Base-by-base conservation (phyloP, 1,284 basidiomycete genomes). In the Ganoderma lingzhi region DNA sequence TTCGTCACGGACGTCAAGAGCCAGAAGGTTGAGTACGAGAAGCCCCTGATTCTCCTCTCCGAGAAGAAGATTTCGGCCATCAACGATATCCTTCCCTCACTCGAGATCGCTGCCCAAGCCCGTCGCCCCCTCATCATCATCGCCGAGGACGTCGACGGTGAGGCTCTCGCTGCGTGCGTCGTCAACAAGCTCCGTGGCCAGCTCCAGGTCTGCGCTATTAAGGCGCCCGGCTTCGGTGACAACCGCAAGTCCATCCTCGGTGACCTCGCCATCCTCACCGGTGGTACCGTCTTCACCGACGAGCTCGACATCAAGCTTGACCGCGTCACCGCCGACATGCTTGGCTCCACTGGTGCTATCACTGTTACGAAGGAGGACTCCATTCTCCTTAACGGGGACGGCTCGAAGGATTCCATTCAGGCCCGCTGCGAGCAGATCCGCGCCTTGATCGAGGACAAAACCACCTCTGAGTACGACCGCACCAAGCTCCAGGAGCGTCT, bases 331-430 rank as follows among this genome's bases (percentile, higher is more conserved):
- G 84, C 89, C 30, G 96, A 99, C 80, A 84, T 98, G 80, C 93
- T 99, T 74, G 97, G 97, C 70, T 92, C 93, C 41, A 95, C 96
- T 15, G 97, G 96, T 60, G 92, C 92, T 56, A 93, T 98, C 76
- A 96, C 96, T 61, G 91, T 99, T 82, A 99, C 97, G 77, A 99
- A 99, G 87, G 97, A 99, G 77, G 97, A 99, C 84, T 98, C 96
- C 28, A 97, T 99, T 82, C 82, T 99, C 80, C 90, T 99, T 76
- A 97, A 99, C 80, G 97, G 97, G 64, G 93, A 92, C 56, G 96
- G 96, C 66, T 87, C 91, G 74, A 97, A 97, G 86, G 90, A 93
- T 69, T 83, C 90, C 67, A 96, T 98, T 78, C 88, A 90, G 73
- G 92, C 91, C 37, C 94, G 96, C 71, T 98, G 96, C 84, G 97